A percentile compares a stretch with the other conserved stretches of the same genome.
These are phyloP conservation scores for Myxozyma monticola DNA, from an alignment of 805 yeast species.

Conservation along the genomic window DNA sequence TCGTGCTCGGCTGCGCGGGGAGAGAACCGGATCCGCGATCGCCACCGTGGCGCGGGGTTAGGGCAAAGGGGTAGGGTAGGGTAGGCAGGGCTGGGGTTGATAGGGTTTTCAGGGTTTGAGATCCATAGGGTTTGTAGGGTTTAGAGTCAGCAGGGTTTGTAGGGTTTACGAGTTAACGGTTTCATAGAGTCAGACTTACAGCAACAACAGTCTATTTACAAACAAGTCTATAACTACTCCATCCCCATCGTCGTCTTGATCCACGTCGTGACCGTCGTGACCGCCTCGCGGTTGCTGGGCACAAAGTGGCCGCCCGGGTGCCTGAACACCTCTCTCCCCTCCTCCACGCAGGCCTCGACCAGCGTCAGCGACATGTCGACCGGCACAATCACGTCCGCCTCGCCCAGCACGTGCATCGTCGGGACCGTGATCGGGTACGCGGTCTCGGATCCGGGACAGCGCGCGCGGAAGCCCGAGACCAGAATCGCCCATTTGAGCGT, in stretches of 20 bases:
- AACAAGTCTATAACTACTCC: neutral
- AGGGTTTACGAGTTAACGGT: no score
- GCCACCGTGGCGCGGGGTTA: no score
- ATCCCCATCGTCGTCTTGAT: conserved; percentile 13
- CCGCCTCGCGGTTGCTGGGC: conserved; percentile 72
- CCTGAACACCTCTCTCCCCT: conserved; percentile 50
- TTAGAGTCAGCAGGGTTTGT: no score
- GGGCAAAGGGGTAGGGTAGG: no score
- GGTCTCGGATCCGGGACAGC: conserved; percentile 35
- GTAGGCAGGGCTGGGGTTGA: no score
- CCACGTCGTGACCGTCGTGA: conserved; percentile 38
- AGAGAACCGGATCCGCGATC: no score
- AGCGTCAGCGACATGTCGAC: conserved; percentile 65
- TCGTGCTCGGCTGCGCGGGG: no score
- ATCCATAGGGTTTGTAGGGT: no score
- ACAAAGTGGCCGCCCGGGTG: conserved; percentile 98
- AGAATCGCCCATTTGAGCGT: conserved; percentile 68
- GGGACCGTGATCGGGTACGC: conserved; percentile 42
- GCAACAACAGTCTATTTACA: neutral
- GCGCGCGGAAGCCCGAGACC: conserved; percentile 59
- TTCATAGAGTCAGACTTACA: no score
- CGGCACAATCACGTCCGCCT: conserved; percentile 80
- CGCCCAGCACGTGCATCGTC: conserved; percentile 79
- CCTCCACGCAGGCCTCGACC: conserved; percentile 51
- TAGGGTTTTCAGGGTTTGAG: no score